Evolutionary conservation across 1,139 yeast species (phyloP), one percentile per base, ranked within the genome.

Genomic region (Geotrichum phurueaensis): DNA sequence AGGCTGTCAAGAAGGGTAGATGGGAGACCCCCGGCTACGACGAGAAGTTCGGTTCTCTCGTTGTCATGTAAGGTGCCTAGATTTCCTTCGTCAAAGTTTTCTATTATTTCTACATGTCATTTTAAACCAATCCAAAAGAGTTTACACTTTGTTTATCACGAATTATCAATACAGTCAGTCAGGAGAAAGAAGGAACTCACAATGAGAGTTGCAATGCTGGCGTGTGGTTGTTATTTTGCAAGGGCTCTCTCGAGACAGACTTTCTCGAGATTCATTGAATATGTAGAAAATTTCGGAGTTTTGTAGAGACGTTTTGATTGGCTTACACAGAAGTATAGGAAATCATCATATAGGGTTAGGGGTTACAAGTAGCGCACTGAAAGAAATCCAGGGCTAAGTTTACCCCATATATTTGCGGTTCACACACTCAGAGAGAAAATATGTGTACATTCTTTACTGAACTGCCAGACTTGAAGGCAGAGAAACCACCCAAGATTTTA

Each of bases 11-110:
- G 84, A 87, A 91, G 83, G 97, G 97, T 78, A 89, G 89, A 81
- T 92, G 97, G 96, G 91, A 89, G 73, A 96, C 92, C 70, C 98
- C 99, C 71, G 97, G 97, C 71, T 94, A 94, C 86, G 87, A 88
- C 80, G 98, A 92, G 79, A 92, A 90, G 84, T 92, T 91, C 78
- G 97, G 97, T 77, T 90, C 89, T 78, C 84, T 91, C 80, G 89
- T 94, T 73, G 90, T 89, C 77, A 91, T 92, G 97, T 92, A 84
- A 79, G 52, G 25, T 33, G 52, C 31, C 45, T 33, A 22, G 54
- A 23, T 33, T 33, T 52, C 39, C 36, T 18, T 29, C 45, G 31
- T 33, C 27, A 31, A 52, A 23, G 43, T 20, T 43, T 22, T 25
- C 36, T 36, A 20, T 20, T 31, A 47, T 25, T 29, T 18, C 31